phyloP scores from a whole-genome alignment of 116 monocot genomes.

The Posidonia oceanica region DNA sequence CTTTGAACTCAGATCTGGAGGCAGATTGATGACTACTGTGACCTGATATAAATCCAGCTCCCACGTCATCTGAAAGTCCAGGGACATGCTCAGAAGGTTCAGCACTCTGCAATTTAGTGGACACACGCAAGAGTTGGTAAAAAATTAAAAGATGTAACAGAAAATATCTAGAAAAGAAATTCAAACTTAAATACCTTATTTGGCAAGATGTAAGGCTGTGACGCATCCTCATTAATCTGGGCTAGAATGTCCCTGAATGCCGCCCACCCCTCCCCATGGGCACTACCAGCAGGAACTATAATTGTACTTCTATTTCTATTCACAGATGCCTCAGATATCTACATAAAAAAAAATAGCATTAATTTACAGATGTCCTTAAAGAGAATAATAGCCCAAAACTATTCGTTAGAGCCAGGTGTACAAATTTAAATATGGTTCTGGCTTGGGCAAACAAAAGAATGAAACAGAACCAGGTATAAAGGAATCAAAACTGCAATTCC shows the following conservation, averaged over 20 bases:
- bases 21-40: conserved; percentile 24
- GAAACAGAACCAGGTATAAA: no score
- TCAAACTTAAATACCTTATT: conserved; percentile 20
- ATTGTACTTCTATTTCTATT: conserved; percentile 64
- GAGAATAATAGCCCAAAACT: no score
- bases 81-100: conserved; percentile 15
- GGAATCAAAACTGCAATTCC: no score
- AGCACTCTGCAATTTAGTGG: conserved; percentile 11
- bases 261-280: conserved; percentile 47
- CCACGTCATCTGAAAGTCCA: conserved; percentile 44
- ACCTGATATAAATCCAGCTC: conserved; percentile 75
- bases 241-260: conserved; percentile 46
- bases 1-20: conserved; percentile 38
- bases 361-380: no score
- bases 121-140: not conserved
- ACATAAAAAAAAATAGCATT: not conserved
- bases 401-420: no score
- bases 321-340: conserved; percentile 55
- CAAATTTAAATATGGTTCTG: no score
- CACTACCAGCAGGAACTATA: conserved; percentile 64
- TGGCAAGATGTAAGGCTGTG: conserved; percentile 22
- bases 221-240: conserved; percentile 42
- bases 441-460: no score
- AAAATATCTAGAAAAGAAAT: not conserved
- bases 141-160: not conserved